Percentiles rank a stretch among this genome's conserved stretches.
Conservation (phyloP, 2,329 filamentous ascomycete species). For the Capronia epimyces region DNA sequence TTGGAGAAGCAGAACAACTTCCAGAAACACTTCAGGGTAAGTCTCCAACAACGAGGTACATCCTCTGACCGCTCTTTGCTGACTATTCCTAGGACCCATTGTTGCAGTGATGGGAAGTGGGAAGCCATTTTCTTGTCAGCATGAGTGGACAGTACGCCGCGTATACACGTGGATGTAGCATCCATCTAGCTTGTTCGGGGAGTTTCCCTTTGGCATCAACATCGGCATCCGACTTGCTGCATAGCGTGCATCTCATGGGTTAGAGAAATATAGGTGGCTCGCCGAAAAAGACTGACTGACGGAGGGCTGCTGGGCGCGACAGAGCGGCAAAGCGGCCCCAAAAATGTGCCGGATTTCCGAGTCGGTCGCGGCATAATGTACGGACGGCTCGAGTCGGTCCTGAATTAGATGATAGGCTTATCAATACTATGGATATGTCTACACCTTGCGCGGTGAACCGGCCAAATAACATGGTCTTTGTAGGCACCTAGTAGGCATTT, state of each 20-base stretch:
- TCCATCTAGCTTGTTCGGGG: neutral
- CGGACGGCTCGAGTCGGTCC: no score
- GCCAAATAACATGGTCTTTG: no score
- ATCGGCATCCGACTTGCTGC: slow-evolving; percentile 4
- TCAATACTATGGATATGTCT: no score
- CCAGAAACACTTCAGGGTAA: slow-evolving; percentile 68
- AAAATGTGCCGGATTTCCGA: no score
- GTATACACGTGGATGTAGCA: neutral
- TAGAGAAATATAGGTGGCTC: neutral
- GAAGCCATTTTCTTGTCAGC: neutral
- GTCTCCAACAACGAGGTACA: slow-evolving; percentile 27
- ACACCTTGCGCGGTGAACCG: no score
- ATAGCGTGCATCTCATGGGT: slow-evolving; percentile 5
- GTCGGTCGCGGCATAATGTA: no score
- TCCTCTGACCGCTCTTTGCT: slow-evolving; percentile 6
- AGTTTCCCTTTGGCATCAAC: neutral
- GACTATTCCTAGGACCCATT: slow-evolving; percentile 23
- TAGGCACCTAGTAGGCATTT: no score
- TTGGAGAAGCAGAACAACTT: slow-evolving; percentile 69
- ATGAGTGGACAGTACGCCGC: neutral
- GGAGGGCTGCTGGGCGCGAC: no score
- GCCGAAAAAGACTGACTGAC: neutral
- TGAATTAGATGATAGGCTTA: no score
- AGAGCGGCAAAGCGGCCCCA: no score
- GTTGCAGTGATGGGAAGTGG: slow-evolving; percentile 20